Base-by-base conservation (phyloP, 768 basidiomycete genomes). In the Lactifluus echinatus region DNA sequence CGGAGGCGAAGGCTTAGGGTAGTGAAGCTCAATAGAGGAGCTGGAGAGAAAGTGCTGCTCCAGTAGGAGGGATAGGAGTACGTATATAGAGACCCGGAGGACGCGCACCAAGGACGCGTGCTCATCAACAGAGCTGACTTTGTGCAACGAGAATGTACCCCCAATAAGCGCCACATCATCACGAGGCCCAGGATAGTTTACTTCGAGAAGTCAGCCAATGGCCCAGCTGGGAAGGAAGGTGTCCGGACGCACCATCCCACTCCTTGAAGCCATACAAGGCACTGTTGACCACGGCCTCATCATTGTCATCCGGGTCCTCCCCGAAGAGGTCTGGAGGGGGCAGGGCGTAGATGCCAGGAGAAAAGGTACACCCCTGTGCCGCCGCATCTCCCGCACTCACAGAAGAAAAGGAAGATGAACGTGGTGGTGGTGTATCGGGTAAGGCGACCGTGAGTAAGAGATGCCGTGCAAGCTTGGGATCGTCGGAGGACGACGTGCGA, bases 111-210 rank as follows among this genome's bases (percentile, higher is more conserved):
- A 72, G 0, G 73, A 56, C 3, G 63, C 59, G 60, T 83, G 74
- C 52, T 81, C 76, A 4, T 64, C 31, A 1, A 69, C 65, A 1
- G 79, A 76, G 12, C 67, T 67, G 14, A 77, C 62, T 10, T 79
- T 81, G 58, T 71, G 73, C 57, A 87, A 73, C 1, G 71, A 65
- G 65, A 88, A 87, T 1, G 78, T 83, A 0, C 85, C 85, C 4
- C 85, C 85, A 8, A 86, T 74, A 31, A 84, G 66, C 4, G 69
- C 46, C 34, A 68, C 57, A n/a, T 68, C 57, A 2, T 68, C 65
- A 50, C 63, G 37, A 6, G 31, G 15, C 26, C 43, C 40, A n/a
- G n/a, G 29, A 28, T 39, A n/a, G 5, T 46, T 47, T 28, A 60
- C 61, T 66, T 47, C 21, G 36, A n/a, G 33, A 39, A 52, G 39